These are phyloP conservation scores for Leccinum rimulosum DNA, from an alignment of 768 basidiomycete genomes.

Conservation along the genomic window DNA sequence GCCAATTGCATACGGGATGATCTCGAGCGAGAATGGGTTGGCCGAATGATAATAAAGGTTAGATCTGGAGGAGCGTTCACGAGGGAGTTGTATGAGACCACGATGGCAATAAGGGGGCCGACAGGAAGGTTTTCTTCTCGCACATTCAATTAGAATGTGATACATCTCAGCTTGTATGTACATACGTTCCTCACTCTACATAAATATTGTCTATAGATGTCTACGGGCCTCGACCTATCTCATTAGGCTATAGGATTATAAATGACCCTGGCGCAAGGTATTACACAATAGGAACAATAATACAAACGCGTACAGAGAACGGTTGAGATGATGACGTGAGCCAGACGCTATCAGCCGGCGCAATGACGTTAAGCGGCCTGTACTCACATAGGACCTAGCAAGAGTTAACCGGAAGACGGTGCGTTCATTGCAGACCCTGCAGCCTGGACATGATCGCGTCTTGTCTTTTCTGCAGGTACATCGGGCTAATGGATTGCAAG, in stretches of 20 bases:
- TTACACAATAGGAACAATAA: slow-evolving; percentile 19
- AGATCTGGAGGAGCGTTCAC: slow-evolving; percentile 51
- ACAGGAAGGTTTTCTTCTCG: slow-evolving; percentile 12
- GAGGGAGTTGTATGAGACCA: slow-evolving; percentile 52
- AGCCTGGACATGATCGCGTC: slow-evolving; percentile 49
- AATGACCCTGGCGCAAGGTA: not conserved
- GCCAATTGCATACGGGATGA: slow-evolving; percentile 66
- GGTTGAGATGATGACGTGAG: not conserved
- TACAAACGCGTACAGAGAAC: not conserved
- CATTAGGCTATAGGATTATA: not conserved
- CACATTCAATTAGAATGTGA: not conserved
- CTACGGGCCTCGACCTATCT: not conserved
- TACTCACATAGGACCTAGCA: slow-evolving; percentile 9
- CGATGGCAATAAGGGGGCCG: slow-evolving; percentile 39
- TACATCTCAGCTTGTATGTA: not conserved
- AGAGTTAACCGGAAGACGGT: not conserved
- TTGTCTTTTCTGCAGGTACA: slow-evolving; percentile 47
- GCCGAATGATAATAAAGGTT: slow-evolving; percentile 47
- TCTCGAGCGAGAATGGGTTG: slow-evolving; percentile 56
- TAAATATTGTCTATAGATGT: not conserved
- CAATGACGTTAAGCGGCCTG: not conserved
- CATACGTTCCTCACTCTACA: not conserved
- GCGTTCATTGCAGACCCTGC: slow-evolving; percentile 36
- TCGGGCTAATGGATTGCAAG: slow-evolving; percentile 52
- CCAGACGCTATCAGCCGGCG: slow-evolving; percentile 5